A percentile compares a stretch with the other conserved stretches of the same genome.
Evolutionary conservation across 768 basidiomycete genomes (phyloP).

Genomic region (Serendipita indica): DNA sequence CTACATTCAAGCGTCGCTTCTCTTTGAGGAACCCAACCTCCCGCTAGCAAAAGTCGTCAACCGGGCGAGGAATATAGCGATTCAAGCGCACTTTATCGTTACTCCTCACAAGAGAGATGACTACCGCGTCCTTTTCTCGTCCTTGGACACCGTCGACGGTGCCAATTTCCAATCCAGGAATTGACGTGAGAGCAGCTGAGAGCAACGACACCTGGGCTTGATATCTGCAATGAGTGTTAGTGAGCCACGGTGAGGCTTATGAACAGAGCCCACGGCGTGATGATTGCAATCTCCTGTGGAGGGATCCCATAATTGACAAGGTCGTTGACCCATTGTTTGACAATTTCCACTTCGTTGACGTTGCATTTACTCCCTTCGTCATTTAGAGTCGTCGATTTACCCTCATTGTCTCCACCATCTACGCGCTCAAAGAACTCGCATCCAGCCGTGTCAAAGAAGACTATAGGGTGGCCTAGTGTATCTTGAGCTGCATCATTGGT

Average conservation of each 20-base stretch:
- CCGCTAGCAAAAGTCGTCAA: slow-evolving; percentile 29
- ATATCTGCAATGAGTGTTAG: slow-evolving; percentile 36
- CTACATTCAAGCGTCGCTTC: slow-evolving; percentile 80
- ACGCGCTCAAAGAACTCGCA: slow-evolving; percentile 81
- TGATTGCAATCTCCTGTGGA: slow-evolving; percentile 65
- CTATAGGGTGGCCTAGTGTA: slow-evolving; percentile 55
- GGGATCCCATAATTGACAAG: slow-evolving; percentile 51
- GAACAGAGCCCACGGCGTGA: slow-evolving; percentile 51
- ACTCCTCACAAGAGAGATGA: slow-evolving; percentile 84
- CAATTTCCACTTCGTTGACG: slow-evolving; percentile 85
- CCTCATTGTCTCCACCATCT: slow-evolving; percentile 39
- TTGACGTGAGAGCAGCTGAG: slow-evolving; percentile 23
- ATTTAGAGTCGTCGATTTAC: slow-evolving; percentile 17
- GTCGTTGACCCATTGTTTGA: slow-evolving; percentile 65
- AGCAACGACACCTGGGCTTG: slow-evolving; percentile 87
- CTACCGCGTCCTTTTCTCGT: slow-evolving; percentile 84
- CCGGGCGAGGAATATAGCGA: not conserved
- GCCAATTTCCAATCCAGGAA: slow-evolving; percentile 64
- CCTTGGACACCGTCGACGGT: slow-evolving; percentile 97
- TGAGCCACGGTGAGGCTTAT: not conserved
- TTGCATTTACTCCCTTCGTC: slow-evolving; percentile 87
- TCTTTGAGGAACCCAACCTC: slow-evolving; percentile 94
- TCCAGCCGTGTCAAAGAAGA: slow-evolving; percentile 90
- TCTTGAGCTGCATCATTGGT: slow-evolving; percentile 43
- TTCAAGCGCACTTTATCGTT: slow-evolving; percentile 51